Conservation (phyloP, 1,284 basidiomycete genomes). For the Xerocomus alliaceus region DNA sequence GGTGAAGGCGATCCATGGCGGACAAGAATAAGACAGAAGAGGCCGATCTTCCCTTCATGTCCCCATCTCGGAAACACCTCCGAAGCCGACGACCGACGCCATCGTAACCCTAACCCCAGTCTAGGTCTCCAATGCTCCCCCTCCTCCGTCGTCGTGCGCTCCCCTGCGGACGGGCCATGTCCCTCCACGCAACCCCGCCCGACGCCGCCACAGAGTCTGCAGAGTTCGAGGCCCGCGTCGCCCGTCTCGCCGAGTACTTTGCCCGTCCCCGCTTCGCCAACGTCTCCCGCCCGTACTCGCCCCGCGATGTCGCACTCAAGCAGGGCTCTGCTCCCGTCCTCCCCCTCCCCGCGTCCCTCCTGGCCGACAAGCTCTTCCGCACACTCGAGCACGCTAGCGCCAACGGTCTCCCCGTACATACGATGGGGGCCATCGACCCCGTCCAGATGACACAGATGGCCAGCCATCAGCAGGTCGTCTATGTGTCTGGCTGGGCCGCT, state of each 20-base stretch:
- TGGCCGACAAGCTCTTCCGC: conserved; percentile 83
- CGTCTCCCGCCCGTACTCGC: conserved; percentile 80
- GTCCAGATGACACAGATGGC: conserved; percentile 99
- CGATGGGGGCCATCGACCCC: conserved; percentile 90
- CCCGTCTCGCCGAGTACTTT: conserved; percentile 78
- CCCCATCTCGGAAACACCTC: conserved; percentile 9
- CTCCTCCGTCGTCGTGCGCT: conserved; percentile 21
- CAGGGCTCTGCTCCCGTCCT: conserved; percentile 85
- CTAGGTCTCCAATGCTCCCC: conserved; percentile 33
- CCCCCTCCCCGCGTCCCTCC: conserved; percentile 77
- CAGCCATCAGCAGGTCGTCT: conserved; percentile 90
- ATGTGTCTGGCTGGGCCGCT: conserved; percentile 93
- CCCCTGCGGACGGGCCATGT: conserved; percentile 41
- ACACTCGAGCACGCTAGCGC: conserved; percentile 70
- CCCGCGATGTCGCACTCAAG: conserved; percentile 83
- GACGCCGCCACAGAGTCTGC: conserved; percentile 67
- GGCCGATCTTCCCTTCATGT: conserved; percentile 12
- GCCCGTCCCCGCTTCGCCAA: conserved; percentile 73
- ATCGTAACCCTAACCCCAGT: conserved; percentile 42
- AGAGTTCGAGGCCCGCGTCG: conserved; percentile 69
- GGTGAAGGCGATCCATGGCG: conserved; percentile 19
- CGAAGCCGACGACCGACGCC: conserved; percentile 22
- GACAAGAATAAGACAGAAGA: conserved; percentile 10
- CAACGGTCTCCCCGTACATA: conserved; percentile 76
- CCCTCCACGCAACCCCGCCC: conserved; percentile 70